Conservation (phyloP, 2,329 filamentous ascomycete genomes). For the Biscogniauxia sp. region DNA sequence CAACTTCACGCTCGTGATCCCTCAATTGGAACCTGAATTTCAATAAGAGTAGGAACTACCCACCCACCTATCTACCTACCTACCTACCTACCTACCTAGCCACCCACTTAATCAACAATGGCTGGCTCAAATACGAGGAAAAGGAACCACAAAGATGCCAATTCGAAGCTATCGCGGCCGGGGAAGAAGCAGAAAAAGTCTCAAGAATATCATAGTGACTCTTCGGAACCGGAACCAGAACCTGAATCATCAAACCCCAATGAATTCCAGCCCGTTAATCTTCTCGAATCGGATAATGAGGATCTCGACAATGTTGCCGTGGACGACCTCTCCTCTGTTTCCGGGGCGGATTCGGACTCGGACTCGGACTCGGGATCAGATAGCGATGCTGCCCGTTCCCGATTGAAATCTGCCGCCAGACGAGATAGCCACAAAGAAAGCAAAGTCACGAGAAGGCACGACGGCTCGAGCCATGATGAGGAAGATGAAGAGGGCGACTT, state of each 20-base stretch:
- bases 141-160: conserved; percentile 26
- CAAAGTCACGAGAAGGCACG: conserved; percentile 17
- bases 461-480: conserved; percentile 19
- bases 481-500: conserved; percentile 29
- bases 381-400: conserved; percentile 29
- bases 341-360: conserved; percentile 28
- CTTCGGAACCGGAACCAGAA: conserved; percentile 34
- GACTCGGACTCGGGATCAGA: conserved; percentile 38
- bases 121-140: conserved; percentile 27
- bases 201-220: conserved; percentile 52
- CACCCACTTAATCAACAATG: conserved; percentile 14
- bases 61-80: no score
- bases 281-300: conserved; percentile 57
- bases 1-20: no score
- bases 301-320: conserved; percentile 52
- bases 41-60: no score
- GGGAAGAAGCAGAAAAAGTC: conserved; percentile 51
- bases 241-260: conserved; percentile 28
- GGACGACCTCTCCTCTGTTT: conserved; percentile 45
- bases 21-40: no score
- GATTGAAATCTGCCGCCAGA: conserved; percentile 19
- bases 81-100: no score
- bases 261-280: conserved; percentile 50
- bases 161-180: conserved; percentile 37
- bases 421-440: conserved; percentile 24